Conservation (phyloP, 192 early-diverging fungal genomes). For the Gigaspora rosea region DNA sequence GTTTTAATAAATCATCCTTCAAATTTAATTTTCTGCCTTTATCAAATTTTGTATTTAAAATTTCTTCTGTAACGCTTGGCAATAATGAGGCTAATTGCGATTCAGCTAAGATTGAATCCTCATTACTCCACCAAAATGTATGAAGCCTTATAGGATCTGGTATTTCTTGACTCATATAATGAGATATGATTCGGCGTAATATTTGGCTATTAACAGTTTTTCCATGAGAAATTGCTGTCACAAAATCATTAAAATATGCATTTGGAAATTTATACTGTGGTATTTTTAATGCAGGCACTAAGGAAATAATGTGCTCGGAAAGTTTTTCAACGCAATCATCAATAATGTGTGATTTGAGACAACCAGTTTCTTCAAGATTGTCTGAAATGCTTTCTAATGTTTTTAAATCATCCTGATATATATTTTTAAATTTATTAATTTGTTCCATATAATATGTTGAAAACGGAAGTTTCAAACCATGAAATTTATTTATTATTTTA, state of each 20-base stretch:
- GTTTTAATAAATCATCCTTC: not conserved
- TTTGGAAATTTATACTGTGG: not conserved
- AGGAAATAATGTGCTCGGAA: not conserved
- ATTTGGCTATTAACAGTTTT: not conserved
- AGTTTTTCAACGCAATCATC: not conserved
- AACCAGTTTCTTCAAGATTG: conserved; percentile 23
- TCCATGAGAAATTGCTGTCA: conserved; percentile 4
- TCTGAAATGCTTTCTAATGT: not conserved
- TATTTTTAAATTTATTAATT: conserved; percentile 20
- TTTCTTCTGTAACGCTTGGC: not conserved
- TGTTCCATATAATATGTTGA: conserved; percentile 29
- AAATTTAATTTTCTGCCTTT: not conserved
- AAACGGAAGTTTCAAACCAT: conserved; percentile 29
- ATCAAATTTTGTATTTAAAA: not conserved
- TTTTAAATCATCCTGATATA: conserved; percentile 13
- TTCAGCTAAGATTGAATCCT: conserved; percentile 4
- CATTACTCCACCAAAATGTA: conserved; percentile 27
- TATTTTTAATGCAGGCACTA: not conserved
- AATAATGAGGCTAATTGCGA: conserved; percentile 12
- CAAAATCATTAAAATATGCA: conserved; percentile 30
- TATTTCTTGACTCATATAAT: conserved; percentile 7
- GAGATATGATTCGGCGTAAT: not conserved
- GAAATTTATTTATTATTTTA: not conserved
- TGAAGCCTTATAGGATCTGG: conserved; percentile 24
- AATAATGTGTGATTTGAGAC: conserved; percentile 7